Base-by-base conservation (phyloP, 345 rosid genomes). In the Jatropha curcas region DNA sequence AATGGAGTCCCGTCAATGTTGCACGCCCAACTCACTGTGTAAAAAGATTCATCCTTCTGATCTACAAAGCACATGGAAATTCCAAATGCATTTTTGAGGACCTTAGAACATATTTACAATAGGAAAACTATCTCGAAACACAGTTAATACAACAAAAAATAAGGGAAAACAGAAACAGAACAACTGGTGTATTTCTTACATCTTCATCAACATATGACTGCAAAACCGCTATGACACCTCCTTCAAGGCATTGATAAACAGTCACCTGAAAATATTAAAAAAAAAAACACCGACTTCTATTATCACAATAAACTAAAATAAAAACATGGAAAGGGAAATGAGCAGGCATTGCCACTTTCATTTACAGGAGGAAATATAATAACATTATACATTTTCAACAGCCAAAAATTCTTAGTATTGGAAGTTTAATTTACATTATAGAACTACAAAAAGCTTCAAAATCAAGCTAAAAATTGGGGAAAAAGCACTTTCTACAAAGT, bases 11-110 rank as follows among this genome's bases (percentile, higher is more conserved):
- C 95, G 52, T 82, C 89, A 72, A 75, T 69, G 34, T 83, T 86
- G 77, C 90, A 89, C 0, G 94, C 99, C 99, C 98, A 95, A 75
- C 92, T 95, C 58, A 89, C 86, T 16, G 99, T 90, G 82, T 95
- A 90, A 81, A 95, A 95, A 1, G 97, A 90, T 84, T 95, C 99
- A 3, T 92, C 98, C 89, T 92, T 95, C 99, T 95, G 92, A 83
- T 82, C 88, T 83, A 90, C 79, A 83, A 50, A 79, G 75, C 78
- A 87, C 70, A 82, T 72, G 77, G 77, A 90, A 80, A 80, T 65
- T 67, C 82, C 84, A 74, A 79, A 34, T 5, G 30, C 19, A 59
- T 70, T 65, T 46, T 79, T 71, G 80, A 35, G 63, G 57, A 82
- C 70, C 68, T 65, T 74, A 19, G 20, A 57, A 57, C 60, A 70